These are phyloP conservation scores for Aspergillus sp. DNA, from an alignment of 2,329 filamentous ascomycete species.

Conservation along the genomic window DNA sequence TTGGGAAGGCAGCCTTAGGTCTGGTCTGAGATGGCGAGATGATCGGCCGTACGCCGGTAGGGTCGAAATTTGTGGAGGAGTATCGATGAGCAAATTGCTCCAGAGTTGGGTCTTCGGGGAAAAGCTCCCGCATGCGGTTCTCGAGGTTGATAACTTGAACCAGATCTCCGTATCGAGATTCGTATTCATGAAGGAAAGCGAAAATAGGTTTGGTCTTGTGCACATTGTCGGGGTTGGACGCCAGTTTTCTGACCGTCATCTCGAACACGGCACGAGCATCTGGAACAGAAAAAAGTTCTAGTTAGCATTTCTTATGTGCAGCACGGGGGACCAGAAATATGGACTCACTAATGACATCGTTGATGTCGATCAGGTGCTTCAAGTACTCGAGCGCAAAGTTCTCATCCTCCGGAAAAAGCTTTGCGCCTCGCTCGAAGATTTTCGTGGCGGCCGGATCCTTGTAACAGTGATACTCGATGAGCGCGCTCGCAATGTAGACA, in stretches of 20 bases:
- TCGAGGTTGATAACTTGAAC: slow-evolving; percentile 89
- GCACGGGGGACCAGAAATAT: neutral
- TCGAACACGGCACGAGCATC: slow-evolving; percentile 96
- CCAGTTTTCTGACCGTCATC: slow-evolving; percentile 81
- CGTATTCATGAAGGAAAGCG: slow-evolving; percentile 90
- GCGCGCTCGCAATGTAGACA: slow-evolving; percentile 88
- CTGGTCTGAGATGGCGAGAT: slow-evolving; percentile 80
- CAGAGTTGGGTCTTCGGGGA: slow-evolving; percentile 79
- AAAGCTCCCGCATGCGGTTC: slow-evolving; percentile 89
- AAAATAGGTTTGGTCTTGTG: slow-evolving; percentile 82
- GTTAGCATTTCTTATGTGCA: slow-evolving; percentile 12
- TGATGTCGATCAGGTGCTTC: slow-evolving; percentile 87
- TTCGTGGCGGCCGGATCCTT: slow-evolving; percentile 89
- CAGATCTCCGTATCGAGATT: slow-evolving; percentile 90
- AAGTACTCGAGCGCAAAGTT: slow-evolving; percentile 92
- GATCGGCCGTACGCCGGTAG: slow-evolving; percentile 75
- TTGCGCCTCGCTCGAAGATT: slow-evolving; percentile 92
- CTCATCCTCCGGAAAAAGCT: slow-evolving; percentile 91
- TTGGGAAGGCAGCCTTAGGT: slow-evolving; percentile 52
- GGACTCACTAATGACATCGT: slow-evolving; percentile 85
- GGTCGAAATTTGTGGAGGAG: slow-evolving; percentile 72
- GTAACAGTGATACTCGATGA: slow-evolving; percentile 94
- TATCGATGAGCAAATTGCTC: slow-evolving; percentile 75
- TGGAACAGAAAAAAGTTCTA: slow-evolving; percentile 33
- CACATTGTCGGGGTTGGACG: slow-evolving; percentile 71